These are phyloP conservation scores for Telopea speciosissima DNA, from an alignment of 177 flowering plant species.

Conservation along the genomic window DNA sequence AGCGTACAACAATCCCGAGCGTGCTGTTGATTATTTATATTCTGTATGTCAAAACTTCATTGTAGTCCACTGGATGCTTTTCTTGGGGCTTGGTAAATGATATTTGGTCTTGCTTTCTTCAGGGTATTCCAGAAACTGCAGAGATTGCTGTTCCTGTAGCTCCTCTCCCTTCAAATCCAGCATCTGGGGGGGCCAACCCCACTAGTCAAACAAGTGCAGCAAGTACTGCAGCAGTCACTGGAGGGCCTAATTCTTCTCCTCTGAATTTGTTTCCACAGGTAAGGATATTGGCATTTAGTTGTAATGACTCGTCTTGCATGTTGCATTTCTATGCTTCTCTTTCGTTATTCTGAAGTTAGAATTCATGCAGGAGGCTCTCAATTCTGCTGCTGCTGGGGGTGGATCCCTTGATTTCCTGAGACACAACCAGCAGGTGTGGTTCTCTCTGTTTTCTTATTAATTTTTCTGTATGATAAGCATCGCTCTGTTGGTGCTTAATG, in stretches of 20 bases:
- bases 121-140: conserved; percentile 90
- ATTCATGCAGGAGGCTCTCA: conserved; percentile 49
- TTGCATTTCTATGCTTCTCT: background rate
- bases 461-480: no score
- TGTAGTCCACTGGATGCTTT: background rate
- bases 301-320: background rate
- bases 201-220: conserved; percentile 34
- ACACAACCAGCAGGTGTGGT: conserved; percentile 76
- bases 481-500: background rate
- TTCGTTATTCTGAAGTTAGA: background rate
- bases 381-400: conserved; percentile 47
- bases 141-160: conserved; percentile 72
- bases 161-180: conserved; percentile 34
- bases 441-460: background rate
- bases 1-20: conserved; percentile 94
- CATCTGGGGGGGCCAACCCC: conserved; percentile 26
- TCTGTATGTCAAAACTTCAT: conserved; percentile 45
- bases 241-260: conserved; percentile 85
- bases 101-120: conserved; percentile 11
- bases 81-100: conserved; percentile 10
- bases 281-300: background rate
- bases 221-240: conserved; percentile 48
- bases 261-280: conserved; percentile 99
- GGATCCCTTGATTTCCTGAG: conserved; percentile 95
- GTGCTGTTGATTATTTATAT: conserved; percentile 92